Evolutionary conservation across 148 eudicot genomes (phyloP).

Genomic region (Drosera capensis): DNA sequence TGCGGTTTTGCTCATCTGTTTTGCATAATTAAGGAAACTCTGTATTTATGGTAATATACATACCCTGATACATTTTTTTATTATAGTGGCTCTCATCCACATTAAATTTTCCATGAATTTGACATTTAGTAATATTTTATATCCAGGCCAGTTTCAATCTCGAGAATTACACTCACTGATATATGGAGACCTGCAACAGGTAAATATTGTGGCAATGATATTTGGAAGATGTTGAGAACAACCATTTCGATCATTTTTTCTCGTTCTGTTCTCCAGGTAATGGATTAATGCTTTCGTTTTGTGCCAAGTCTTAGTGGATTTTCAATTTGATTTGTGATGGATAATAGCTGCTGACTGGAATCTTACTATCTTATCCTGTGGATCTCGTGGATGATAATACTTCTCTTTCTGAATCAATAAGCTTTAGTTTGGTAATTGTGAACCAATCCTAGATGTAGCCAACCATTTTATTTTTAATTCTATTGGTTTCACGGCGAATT

Average conservation of each 20-base stretch:
- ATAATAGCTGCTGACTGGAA: too few relatives aligned
- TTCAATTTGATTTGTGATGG: constrained; percentile 1
- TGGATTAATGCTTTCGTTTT: constrained; percentile 3
- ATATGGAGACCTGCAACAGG: constrained; percentile 87
- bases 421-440: too few relatives aligned
- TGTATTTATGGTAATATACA: too few relatives aligned
- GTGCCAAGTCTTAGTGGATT: neutral
- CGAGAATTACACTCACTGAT: constrained; percentile 80
- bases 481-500: too few relatives aligned
- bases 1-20: neutral
- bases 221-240: constrained; percentile 64
- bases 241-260: constrained; percentile 66
- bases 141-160: constrained; percentile 65
- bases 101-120: neutral
- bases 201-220: constrained; percentile 50
- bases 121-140: constrained; percentile 1
- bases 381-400: too few relatives aligned
- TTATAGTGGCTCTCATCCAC: neutral
- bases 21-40: too few relatives aligned
- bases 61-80: too few relatives aligned
- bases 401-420: too few relatives aligned
- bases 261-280: constrained; percentile 71
- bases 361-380: too few relatives aligned
- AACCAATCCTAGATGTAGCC: too few relatives aligned
- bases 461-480: too few relatives aligned